A percentile compares a stretch with the other conserved stretches of the same genome.
These are phyloP conservation scores for Arthrobotrys pseudoclavata DNA, from an alignment of 2,329 filamentous ascomycete species.

Conservation along the genomic window DNA sequence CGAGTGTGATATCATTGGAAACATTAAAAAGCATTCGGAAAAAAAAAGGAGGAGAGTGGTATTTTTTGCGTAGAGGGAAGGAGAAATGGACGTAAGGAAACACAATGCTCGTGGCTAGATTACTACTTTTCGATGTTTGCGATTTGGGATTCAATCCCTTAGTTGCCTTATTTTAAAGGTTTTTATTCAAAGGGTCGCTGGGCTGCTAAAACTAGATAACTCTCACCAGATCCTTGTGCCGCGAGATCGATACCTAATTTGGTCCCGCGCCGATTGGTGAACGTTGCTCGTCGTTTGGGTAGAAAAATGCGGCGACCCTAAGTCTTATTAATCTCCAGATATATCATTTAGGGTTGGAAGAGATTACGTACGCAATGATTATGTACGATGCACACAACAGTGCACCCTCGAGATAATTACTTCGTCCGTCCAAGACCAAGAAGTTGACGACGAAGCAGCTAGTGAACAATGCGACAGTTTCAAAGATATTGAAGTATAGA, in stretches of 20 bases:
- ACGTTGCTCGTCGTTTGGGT: constrained; percentile 56
- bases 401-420: constrained; percentile 84
- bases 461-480: constrained; percentile 88
- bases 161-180: not conserved
- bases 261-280: constrained; percentile 56
- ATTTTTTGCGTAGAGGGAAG: constrained; percentile 20
- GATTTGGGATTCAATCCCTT: not conserved
- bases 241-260: constrained; percentile 47
- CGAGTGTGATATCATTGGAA: constrained; percentile 36
- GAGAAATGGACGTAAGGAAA: not conserved
- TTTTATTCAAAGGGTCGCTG: not conserved
- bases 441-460: constrained; percentile 90
- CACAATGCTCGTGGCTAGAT: not conserved
- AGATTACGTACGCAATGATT: constrained; percentile 59
- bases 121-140: not conserved
- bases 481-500: constrained; percentile 88
- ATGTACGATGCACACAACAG: constrained; percentile 69
- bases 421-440: constrained; percentile 84
- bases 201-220: not conserved
- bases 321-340: constrained; percentile 1
- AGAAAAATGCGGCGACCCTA: constrained; percentile 58
- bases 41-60: constrained; percentile 40
- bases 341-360: not conserved
- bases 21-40: constrained; percentile 30
- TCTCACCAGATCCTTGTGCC: constrained; percentile 16